Base-by-base conservation (phyloP, 495 filamentous ascomycete species). In the Amorphotheca resinae region DNA sequence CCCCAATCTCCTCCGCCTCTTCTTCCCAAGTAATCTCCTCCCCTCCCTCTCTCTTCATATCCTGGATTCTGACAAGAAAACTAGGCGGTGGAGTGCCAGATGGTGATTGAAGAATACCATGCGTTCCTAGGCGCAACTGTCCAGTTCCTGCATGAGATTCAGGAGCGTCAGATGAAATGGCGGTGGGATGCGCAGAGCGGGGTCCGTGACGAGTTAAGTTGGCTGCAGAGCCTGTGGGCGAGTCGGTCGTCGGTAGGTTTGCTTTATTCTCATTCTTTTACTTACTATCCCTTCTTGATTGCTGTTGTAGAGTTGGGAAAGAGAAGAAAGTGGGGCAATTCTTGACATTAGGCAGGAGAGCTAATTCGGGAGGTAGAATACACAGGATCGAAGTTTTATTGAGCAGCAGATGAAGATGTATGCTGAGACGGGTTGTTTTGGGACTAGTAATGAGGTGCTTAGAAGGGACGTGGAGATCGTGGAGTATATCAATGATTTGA, bases 401-500 rank as follows among this genome's bases (percentile, higher is more conserved):
- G 53, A 56, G 45, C 53, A 56, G 33, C 50, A 56, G 18, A 33
- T 50, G 34, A 16, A 5, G 16, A 15, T 56, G 1, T 56, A 51
- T 42, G 23, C 11, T 1, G 25, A 23, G 6, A 53, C 53, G 0
- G 41, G 44, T 0, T 56, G 53, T 33, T 56, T 56, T 33, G 44
- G 41, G 0, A 48, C 48, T 31, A 51, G 38, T 15, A 36, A 56
- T 9, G 53, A 56, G 47, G 53, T 56, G 25, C 22, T 56, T 22
- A 45, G 48, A 18, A 43, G 50, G 12, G 53, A 49, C 38, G 50
- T 56, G 7, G 53, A 56, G 50, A 38, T 56, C 7, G 53, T 56
- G 23, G 53, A 56, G 45, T 53, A 48, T 42, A 17, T 62, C 53
- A 58, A 64, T 48, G 61, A 64, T 46, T 49, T 62, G 42, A 62